Base-by-base conservation (phyloP, 2,329 filamentous ascomycete species). In the Fusarium lyarnte region DNA sequence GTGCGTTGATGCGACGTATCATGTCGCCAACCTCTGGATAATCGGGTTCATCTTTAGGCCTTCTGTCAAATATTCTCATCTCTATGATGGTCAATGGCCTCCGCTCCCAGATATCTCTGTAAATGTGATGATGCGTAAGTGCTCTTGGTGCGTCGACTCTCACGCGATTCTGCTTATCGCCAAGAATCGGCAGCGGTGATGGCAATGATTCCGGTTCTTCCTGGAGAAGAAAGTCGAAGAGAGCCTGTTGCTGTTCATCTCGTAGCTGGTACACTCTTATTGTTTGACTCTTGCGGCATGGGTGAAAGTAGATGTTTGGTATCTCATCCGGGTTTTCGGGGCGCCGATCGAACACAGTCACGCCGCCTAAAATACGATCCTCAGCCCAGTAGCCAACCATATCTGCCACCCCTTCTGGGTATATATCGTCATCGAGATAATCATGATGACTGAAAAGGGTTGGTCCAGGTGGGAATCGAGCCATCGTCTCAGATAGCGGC, bases 371-470 rank as follows among this genome's bases (percentile, higher is more conserved):
- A 5, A 72, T 55, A 2, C 63, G 59, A n/a, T 72, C 68, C 14
- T 72, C 63, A 5, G 63, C 63, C 68, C 63, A 72, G n/a, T 72
- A 72, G 4, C 68, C 68, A 23, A 69, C 68, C 8, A 72, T 60
- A 10, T 72, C 63, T 1, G 46, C 63, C 0, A 72, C 54, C 0
- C 63, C 58, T 14, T 72, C 69, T 11, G 67, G 67, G 13, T 68
- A 72, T n/a, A 72, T 31, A 52, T 71, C 63, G 8, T 62, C 67
- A 2, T 72, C 67, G 11, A 71, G 58, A 13, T 72, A 72, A 0
- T 52, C 63, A 6, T 64, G 67, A 0, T 72, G 69, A 17, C 38
- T 71, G 13, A 71, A 68, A 9, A 71, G 69, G 2, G 58, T 72
- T 4, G 54, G 68, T 2, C 63, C 58, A 4, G 69, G 55, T 1